Evolutionary conservation across 352 stramenopile species (phyloP).

Genomic region (Phytophthora macrochlamydospora): DNA sequence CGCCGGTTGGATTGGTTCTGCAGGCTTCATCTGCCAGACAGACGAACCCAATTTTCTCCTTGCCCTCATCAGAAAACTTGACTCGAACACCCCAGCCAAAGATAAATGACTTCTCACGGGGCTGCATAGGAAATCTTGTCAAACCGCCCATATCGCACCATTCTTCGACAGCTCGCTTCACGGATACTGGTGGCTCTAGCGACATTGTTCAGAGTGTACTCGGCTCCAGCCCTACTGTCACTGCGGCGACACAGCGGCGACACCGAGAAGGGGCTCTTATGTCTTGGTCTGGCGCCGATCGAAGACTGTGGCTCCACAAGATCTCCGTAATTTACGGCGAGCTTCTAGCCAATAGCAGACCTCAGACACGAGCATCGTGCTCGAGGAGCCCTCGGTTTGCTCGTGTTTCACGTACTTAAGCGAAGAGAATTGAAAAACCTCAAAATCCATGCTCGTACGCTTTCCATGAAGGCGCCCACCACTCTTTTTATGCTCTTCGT

Average conservation of each 20-base stretch:
- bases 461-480: background rate
- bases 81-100: conserved; percentile 5
- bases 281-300: background rate
- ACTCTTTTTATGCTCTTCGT: background rate
- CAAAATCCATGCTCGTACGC: background rate
- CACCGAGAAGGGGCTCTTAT: background rate
- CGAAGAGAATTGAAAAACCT: conserved; percentile 2
- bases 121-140: background rate
- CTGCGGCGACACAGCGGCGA: background rate
- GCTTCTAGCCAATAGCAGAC: background rate
- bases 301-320: background rate
- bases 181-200: background rate
- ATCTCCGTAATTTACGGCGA: background rate
- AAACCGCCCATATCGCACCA: background rate
- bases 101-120: conserved; percentile 1
- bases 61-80: background rate
- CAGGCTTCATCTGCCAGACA: conserved; percentile 6
- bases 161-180: background rate
- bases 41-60: background rate
- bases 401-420: background rate
- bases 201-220: background rate
- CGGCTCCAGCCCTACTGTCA: background rate
- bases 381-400: background rate
- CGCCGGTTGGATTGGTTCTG: background rate
- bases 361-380: background rate